Conservation (phyloP, 495 filamentous ascomycete species). For the Trichocladium uniseriatum region DNA sequence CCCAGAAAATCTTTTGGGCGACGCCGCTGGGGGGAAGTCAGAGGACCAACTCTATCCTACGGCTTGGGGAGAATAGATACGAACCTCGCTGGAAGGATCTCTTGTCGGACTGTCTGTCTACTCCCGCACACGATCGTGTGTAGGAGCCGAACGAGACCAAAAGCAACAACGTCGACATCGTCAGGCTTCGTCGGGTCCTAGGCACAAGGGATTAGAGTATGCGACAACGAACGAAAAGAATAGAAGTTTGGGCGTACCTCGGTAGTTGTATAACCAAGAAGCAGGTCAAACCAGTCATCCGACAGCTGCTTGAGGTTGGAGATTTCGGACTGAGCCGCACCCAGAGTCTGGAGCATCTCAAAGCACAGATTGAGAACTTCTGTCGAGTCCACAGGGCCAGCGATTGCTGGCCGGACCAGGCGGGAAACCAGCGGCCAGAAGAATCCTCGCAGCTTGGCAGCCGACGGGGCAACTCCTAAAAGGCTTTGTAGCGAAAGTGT, state of each 20-base stretch:
- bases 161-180: slow-evolving; percentile 38
- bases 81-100: slow-evolving; percentile 5
- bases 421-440: slow-evolving; percentile 42
- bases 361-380: slow-evolving; percentile 39
- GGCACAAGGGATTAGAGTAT: neutral
- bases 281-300: slow-evolving; percentile 15
- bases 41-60: too few relatives aligned
- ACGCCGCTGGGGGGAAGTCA: slow-evolving; percentile 41
- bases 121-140: slow-evolving; percentile 13
- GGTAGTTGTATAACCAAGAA: slow-evolving; percentile 23
- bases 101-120: neutral
- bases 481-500: neutral
- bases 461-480: slow-evolving; percentile 7
- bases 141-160: slow-evolving; percentile 34
- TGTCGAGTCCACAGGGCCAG: slow-evolving; percentile 28
- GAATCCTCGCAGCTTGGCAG: slow-evolving; percentile 31
- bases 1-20: slow-evolving; percentile 51
- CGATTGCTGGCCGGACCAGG: slow-evolving; percentile 33
- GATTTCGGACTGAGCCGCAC: slow-evolving; percentile 38
- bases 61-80: neutral
- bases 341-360: slow-evolving; percentile 46
- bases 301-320: slow-evolving; percentile 36
- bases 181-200: slow-evolving; percentile 44
- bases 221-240: neutral
- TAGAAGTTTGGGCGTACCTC: slow-evolving; percentile 14